These are phyloP conservation scores for Chlamydomonas sphaeroides DNA, from an alignment of 139 green algal genomes.

Conservation along the genomic window DNA sequence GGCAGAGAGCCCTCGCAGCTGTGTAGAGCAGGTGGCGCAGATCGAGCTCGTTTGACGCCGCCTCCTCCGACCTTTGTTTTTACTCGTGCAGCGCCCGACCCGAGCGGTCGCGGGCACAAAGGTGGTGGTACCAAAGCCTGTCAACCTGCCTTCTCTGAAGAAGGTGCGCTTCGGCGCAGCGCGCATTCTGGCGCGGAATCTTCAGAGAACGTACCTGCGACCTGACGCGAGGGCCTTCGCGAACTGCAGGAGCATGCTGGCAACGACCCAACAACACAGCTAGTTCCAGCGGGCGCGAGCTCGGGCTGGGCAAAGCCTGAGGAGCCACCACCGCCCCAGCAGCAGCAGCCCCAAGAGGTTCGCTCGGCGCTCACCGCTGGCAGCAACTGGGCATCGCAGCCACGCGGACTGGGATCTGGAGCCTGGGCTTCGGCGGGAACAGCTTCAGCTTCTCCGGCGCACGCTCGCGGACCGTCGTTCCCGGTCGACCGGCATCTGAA, in stretches of 20 bases:
- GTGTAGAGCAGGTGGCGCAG: no score
- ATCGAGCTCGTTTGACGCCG: slow-evolving; percentile 23
- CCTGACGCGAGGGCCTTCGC: no score
- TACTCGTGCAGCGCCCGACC: slow-evolving; percentile 58
- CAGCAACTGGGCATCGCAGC: slow-evolving; percentile 70
- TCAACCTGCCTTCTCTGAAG: slow-evolving; percentile 85
- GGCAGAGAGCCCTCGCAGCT: no score
- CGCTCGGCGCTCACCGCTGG: slow-evolving; percentile 52
- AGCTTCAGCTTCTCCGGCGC: slow-evolving; percentile 9
- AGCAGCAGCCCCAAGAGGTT: slow-evolving; percentile 38
- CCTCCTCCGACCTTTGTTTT: neutral
- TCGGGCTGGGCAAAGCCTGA: slow-evolving; percentile 67
- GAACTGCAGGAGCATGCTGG: slow-evolving; percentile 84
- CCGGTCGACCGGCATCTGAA: slow-evolving; percentile 68
- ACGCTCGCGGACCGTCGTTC: neutral
- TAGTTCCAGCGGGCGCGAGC: slow-evolving; percentile 65
- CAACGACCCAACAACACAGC: slow-evolving; percentile 77
- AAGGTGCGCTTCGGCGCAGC: no score
- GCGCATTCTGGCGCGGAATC: no score
- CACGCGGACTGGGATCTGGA: slow-evolving; percentile 17
- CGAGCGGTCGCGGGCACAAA: slow-evolving; percentile 61
- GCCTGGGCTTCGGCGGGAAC: slow-evolving; percentile 17
- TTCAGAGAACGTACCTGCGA: no score
- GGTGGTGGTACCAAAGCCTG: slow-evolving; percentile 80
- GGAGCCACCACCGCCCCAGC: slow-evolving; percentile 41